Evolutionary conservation across 2,329 filamentous ascomycete genomes (phyloP), one percentile per base, ranked within the genome.

Genomic region (Penicillium rolfsii): DNA sequence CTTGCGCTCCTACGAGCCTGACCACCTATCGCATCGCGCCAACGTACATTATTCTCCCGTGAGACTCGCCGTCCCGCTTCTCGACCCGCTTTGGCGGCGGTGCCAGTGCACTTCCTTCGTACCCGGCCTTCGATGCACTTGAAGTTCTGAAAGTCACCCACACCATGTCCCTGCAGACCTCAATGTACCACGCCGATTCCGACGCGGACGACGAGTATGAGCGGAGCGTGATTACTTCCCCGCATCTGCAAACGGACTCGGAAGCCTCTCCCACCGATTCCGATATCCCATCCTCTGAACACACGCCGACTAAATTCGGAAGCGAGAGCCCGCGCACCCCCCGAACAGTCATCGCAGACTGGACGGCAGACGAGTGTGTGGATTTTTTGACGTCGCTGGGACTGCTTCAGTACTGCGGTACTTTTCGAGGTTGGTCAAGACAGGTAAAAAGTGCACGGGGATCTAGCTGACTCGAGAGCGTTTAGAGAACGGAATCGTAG

Each of bases 401-500:
- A 36, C 80, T 97, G 70, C 83, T 87, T 67, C 91, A 96, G 75
- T 97, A 97, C 79, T 88, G 90, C 60, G 88, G 93, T 72, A 83
- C 83, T 24, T 96, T 97, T 75, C 82, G 95, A 77, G 91, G 93
- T 96, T 81, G 71, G 88, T 83, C 22, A 33, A 38, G 24, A n/a
- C 33, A 55, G 43, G 19, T 33, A 61, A 26, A 1, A 38, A 19
- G 22, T 14, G 11, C 19, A 22, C 4, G 14, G 11, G 19, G 9
- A 19, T 0, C 9, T 24, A 28, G 12, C 52, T 61, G n/a, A 57
- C 53, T 24, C 46, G 7, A 45, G 41, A 9, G n/a, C 8, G n/a
- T 8, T 8, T 75, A 95, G 95, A 97, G 72, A 96, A 99, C 74
- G 93, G 92, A 65, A 96, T 99, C 69, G 89, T 93, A 40, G 95